Percentiles rank a stretch among this genome's conserved stretches.
Conservation (phyloP, 2,329 filamentous ascomycete species). For the Talaromyces funiculosus region DNA sequence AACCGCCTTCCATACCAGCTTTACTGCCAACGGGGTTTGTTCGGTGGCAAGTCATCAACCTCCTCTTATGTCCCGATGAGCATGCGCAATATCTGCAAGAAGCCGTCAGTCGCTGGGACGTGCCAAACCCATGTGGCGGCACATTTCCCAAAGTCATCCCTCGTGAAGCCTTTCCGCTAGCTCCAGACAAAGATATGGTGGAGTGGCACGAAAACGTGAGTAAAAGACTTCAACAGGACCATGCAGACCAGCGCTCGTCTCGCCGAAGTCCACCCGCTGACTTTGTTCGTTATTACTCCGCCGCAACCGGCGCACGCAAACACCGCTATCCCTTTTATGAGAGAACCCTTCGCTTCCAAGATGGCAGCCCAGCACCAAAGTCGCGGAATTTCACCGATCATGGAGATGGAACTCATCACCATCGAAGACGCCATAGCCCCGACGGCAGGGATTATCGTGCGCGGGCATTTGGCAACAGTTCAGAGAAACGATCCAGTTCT, state of each 20-base stretch:
- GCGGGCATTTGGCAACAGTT: neutral
- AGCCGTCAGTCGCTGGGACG: slow-evolving; percentile 69
- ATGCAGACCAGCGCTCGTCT: slow-evolving; percentile 35
- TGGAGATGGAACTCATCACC: slow-evolving; percentile 3
- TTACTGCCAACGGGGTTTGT: slow-evolving; percentile 80
- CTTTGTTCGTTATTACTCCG: slow-evolving; percentile 21
- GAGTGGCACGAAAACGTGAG: slow-evolving; percentile 79
- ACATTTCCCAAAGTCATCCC: slow-evolving; percentile 58
- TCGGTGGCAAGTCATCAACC: slow-evolving; percentile 88
- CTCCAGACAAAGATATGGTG: slow-evolving; percentile 73
- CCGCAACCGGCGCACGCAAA: slow-evolving; percentile 29
- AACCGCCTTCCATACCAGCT: slow-evolving; percentile 71
- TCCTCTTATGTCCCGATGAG: slow-evolving; percentile 79
- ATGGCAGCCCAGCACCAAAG: neutral
- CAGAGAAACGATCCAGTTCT: slow-evolving; percentile 6
- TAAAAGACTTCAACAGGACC: slow-evolving; percentile 62
- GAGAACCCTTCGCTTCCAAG: slow-evolving; percentile 7
- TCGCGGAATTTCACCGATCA: slow-evolving; percentile 10
- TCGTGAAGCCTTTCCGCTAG: slow-evolving; percentile 64
- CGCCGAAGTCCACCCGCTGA: slow-evolving; percentile 16
- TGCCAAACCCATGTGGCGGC: slow-evolving; percentile 63
- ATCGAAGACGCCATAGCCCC: slow-evolving; percentile 7
- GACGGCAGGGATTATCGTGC: slow-evolving; percentile 1
- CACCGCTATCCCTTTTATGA: slow-evolving; percentile 18
- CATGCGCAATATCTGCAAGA: slow-evolving; percentile 79